Conservation (phyloP, 1,139 yeast genomes). For the Suhomyces wounanorum region DNA sequence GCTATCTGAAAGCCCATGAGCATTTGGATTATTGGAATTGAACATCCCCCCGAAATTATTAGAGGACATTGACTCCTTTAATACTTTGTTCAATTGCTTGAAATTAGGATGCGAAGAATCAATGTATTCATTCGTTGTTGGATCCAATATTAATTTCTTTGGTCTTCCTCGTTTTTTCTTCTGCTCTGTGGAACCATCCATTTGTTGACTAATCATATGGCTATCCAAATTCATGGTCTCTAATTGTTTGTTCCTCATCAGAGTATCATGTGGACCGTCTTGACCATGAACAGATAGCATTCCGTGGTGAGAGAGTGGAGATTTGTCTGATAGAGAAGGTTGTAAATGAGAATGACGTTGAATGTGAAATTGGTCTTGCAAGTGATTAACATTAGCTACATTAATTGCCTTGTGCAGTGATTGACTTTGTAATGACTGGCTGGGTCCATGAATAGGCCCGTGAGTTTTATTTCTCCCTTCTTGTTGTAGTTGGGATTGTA, state of each 20-base stretch:
- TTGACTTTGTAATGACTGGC: background rate
- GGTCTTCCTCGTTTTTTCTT: slow-evolving; percentile 51
- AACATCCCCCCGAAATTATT: slow-evolving; percentile 8
- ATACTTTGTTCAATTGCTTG: slow-evolving; percentile 39
- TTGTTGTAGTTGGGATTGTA: background rate
- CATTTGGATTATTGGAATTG: slow-evolving; percentile 1
- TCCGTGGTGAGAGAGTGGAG: background rate
- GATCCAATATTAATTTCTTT: slow-evolving; percentile 45
- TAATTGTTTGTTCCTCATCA: background rate
- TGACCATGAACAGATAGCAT: background rate
- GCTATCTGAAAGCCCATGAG: slow-evolving; percentile 10
- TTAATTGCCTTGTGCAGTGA: background rate
- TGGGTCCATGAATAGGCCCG: background rate
- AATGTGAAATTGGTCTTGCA: background rate
- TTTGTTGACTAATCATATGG: background rate
- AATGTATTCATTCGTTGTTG: slow-evolving; percentile 43
- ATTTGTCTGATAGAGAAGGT: background rate
- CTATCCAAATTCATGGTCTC: background rate
- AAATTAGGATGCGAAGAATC: slow-evolving; percentile 49
- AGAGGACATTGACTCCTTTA: slow-evolving; percentile 27
- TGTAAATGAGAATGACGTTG: background rate
- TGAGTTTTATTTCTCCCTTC: background rate
- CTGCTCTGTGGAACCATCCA: slow-evolving; percentile 5
- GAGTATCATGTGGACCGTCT: background rate
- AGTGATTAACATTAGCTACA: background rate